A percentile compares a stretch with the other conserved stretches of the same genome.
Evolutionary conservation across 2,329 filamentous ascomycete species (phyloP).

Genomic region (Trichoderma polysporum): DNA sequence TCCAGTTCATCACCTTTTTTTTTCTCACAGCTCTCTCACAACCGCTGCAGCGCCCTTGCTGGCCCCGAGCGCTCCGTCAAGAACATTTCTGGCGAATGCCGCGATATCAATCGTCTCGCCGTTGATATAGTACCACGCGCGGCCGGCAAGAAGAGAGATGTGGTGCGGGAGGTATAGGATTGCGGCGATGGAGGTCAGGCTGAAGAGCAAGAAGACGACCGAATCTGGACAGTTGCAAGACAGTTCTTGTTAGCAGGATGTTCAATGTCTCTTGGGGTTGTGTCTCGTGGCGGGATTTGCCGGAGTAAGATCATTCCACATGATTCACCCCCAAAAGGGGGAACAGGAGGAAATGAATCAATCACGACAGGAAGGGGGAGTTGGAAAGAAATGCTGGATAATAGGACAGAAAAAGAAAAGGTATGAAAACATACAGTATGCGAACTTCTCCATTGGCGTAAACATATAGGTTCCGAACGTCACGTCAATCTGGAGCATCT

Average conservation of each 20-base stretch:
- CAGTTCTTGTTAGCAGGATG: background rate
- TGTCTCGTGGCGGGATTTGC: background rate
- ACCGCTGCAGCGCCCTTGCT: conserved; percentile 28
- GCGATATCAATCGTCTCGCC: conserved; percentile 66
- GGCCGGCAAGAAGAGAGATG: conserved; percentile 74
- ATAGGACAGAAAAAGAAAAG: background rate
- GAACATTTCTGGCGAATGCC: conserved; percentile 34
- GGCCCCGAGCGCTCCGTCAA: conserved; percentile 27
- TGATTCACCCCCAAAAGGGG: conserved; percentile 91
- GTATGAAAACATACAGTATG: conserved; percentile 68
- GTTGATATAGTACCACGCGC: conserved; percentile 92
- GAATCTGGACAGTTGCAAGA: conserved; percentile 61
- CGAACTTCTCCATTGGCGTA: conserved; percentile 91
- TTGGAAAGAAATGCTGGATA: background rate
- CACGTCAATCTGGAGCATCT: conserved; percentile 98
- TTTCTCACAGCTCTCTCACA: conserved; percentile 34
- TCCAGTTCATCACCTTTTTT: background rate
- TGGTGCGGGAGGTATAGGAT: conserved; percentile 94
- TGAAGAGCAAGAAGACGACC: conserved; percentile 84
- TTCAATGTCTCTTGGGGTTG: background rate
- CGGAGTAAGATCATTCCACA: conserved; percentile 46
- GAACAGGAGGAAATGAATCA: background rate
- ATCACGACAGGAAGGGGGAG: background rate
- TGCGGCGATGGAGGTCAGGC: conserved; percentile 80
- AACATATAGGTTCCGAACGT: conserved; percentile 97